Evolutionary conservation across 129 eudicot species (phyloP).

Genomic region (Escallonia rubra): DNA sequence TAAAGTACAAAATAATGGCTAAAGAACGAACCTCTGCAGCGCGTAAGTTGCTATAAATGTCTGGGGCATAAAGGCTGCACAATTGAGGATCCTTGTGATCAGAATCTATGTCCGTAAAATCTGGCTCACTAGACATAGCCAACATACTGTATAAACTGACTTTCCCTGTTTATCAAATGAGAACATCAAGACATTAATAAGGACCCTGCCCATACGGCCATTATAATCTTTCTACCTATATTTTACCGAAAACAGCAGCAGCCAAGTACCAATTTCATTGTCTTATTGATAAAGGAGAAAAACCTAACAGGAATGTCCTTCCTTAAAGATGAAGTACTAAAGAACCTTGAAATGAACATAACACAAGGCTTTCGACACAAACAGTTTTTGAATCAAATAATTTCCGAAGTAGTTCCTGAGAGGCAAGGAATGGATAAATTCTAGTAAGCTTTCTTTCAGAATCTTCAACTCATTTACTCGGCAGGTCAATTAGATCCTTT

Average conservation of each 20-base stretch:
- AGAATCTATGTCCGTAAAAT: constrained; percentile 49
- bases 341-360: too few relatives aligned
- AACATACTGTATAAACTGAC: constrained; percentile 12
- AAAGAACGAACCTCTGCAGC: constrained; percentile 58
- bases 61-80: constrained; percentile 63
- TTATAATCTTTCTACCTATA: not conserved
- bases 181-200: too few relatives aligned
- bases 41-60: constrained; percentile 56
- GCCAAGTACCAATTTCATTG: not conserved
- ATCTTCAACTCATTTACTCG: too few relatives aligned
- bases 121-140: constrained; percentile 16
- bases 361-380: too few relatives aligned
- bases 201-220: not conserved
- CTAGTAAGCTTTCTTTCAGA: too few relatives aligned
- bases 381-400: too few relatives aligned
- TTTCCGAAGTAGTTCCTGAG: too few relatives aligned
- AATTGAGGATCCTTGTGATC: constrained; percentile 55
- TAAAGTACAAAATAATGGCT: not conserved
- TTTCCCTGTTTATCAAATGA: not conserved
- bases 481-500: too few relatives aligned
- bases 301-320: too few relatives aligned
- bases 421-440: too few relatives aligned
- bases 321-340: too few relatives aligned
- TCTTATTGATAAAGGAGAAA: too few relatives aligned
- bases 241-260: not conserved